These are phyloP conservation scores for Oryza officinalis DNA, from an alignment of 176 grass and related monocot species.

Conservation along the genomic window DNA sequence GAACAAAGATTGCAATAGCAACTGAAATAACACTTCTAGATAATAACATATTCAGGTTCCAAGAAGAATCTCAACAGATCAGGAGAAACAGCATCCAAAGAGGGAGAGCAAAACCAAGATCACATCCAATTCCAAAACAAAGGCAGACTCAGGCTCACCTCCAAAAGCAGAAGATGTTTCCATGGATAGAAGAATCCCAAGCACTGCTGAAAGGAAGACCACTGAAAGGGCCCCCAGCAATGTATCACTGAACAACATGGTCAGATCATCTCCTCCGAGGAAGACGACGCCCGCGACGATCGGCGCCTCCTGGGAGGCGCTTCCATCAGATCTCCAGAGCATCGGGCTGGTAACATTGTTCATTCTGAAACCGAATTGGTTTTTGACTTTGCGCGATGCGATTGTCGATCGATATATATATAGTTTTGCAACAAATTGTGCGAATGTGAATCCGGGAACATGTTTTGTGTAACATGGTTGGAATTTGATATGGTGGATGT, in stretches of 20 bases:
- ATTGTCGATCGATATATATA: too few relatives aligned
- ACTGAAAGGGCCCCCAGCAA: conserved; percentile 22
- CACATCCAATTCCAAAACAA: conserved; percentile 28
- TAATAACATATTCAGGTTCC: conserved; percentile 46
- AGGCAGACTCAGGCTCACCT: neutral
- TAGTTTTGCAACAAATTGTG: neutral
- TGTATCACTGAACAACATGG: conserved; percentile 39
- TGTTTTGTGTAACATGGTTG: neutral
- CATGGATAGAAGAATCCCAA: conserved; percentile 25
- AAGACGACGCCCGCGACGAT: conserved; percentile 46
- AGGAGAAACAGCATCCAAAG: conserved; percentile 51
- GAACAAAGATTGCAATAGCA: neutral
- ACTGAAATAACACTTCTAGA: neutral
- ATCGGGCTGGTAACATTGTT: conserved; percentile 20
- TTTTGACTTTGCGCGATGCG: neutral
- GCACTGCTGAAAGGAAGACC: conserved; percentile 22
- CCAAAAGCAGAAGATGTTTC: conserved; percentile 1
- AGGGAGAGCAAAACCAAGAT: conserved; percentile 54
- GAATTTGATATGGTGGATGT: conserved; percentile 5
- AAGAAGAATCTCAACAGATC: conserved; percentile 41
- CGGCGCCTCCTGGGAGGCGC: conserved; percentile 61
- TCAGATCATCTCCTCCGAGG: conserved; percentile 30
- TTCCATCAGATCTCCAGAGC: conserved; percentile 44
- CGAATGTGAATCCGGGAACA: neutral
- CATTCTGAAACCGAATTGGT: neutral